Evolutionary conservation across 768 basidiomycete genomes (phyloP).

Genomic region (Baorangia bicolor): DNA sequence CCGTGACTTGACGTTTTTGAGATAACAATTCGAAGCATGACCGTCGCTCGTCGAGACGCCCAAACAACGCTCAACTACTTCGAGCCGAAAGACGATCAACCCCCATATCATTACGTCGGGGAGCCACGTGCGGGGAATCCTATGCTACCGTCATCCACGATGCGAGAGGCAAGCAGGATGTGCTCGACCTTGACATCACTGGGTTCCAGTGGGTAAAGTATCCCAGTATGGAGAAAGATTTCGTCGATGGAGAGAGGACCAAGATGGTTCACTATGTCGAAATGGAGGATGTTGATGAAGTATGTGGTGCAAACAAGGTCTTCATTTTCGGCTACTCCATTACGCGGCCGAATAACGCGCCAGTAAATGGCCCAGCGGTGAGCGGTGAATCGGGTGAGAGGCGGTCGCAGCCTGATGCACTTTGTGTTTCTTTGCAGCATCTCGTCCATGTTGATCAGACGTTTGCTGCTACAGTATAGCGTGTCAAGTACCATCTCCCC

Average conservation of each 20-base stretch:
- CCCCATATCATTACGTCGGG: constrained; percentile 33
- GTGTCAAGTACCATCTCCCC: constrained; percentile 36
- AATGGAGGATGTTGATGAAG: constrained; percentile 38
- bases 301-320: constrained; percentile 36
- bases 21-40: constrained; percentile 11
- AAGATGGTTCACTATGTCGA: constrained; percentile 38
- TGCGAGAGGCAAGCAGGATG: constrained; percentile 28
- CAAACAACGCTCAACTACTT: constrained; percentile 38
- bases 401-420: not conserved
- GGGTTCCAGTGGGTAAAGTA: constrained; percentile 40
- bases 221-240: constrained; percentile 35
- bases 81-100: constrained; percentile 21
- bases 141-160: constrained; percentile 24
- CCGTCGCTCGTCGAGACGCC: constrained; percentile 31
- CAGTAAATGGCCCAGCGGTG: constrained; percentile 34
- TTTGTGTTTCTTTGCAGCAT: constrained; percentile 15
- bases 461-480: constrained; percentile 29
- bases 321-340: constrained; percentile 44
- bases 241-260: constrained; percentile 37
- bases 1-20: not conserved
- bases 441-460: constrained; percentile 46
- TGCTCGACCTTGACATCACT: constrained; percentile 31
- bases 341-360: too few species aligned
- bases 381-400: not conserved
- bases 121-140: constrained; percentile 18